phyloP scores from a whole-genome alignment of 306 rosid species.

The Fagus crenata region DNA sequence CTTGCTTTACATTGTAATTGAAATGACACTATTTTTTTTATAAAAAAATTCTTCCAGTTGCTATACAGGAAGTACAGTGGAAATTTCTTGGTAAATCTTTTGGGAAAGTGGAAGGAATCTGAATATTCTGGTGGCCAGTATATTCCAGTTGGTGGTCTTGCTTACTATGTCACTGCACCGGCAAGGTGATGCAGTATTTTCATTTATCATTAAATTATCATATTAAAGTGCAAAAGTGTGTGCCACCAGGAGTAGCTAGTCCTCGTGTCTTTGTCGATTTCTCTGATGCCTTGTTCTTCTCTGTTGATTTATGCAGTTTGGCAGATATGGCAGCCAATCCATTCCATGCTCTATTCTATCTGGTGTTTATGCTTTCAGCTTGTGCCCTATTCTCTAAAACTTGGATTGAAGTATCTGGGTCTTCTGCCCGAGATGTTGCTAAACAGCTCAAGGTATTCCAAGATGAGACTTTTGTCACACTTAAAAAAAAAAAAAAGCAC shows the following conservation, averaged over 20 bases:
- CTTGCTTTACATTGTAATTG: not conserved
- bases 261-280: not conserved
- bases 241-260: not conserved
- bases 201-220: not conserved
- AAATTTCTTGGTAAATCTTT: slow-evolving; percentile 30
- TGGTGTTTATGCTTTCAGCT: slow-evolving; percentile 38
- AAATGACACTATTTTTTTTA: not conserved
- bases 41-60: slow-evolving; percentile 17
- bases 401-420: slow-evolving; percentile 41
- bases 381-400: slow-evolving; percentile 42
- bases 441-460: slow-evolving; percentile 35
- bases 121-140: slow-evolving; percentile 34
- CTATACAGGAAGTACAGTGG: slow-evolving; percentile 33
- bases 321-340: slow-evolving; percentile 44
- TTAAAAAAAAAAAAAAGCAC: too few species aligned
- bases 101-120: slow-evolving; percentile 32
- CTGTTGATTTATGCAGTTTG: slow-evolving; percentile 13
- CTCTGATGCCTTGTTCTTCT: not conserved
- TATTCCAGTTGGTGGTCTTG: slow-evolving; percentile 31
- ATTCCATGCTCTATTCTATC: slow-evolving; percentile 37
- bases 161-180: slow-evolving; percentile 32
- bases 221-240: not conserved
- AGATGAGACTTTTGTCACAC: not conserved
- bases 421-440: slow-evolving; percentile 38
- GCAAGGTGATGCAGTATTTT: slow-evolving; percentile 24